phyloP scores from a whole-genome alignment of 2,329 filamentous ascomycete species.

The Amauroascus verrucosus region DNA sequence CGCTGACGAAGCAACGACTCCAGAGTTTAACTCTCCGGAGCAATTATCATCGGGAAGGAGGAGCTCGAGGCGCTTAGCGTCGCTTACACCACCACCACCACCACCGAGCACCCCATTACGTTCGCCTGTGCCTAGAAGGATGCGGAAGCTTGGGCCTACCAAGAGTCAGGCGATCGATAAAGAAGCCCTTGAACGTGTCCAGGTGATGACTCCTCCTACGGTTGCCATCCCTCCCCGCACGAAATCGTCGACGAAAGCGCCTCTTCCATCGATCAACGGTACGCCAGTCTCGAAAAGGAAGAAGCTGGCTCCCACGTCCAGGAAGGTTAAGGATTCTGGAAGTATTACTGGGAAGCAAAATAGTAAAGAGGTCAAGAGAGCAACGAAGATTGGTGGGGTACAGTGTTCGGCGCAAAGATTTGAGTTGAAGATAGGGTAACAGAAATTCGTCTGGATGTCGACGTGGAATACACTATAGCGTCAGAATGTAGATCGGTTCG shows the following conservation, averaged over 20 bases:
- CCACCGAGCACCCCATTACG: slow-evolving; percentile 19
- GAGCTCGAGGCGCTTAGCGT: slow-evolving; percentile 19
- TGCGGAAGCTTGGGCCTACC: slow-evolving; percentile 13
- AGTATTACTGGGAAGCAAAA: background rate
- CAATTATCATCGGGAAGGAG: slow-evolving; percentile 7
- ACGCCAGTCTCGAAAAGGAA: slow-evolving; percentile 5
- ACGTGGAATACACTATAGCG: background rate
- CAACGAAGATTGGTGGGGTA: background rate
- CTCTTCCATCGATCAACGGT: slow-evolving; percentile 2
- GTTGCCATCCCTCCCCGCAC: background rate
- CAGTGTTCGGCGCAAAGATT: background rate
- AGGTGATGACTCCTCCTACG: slow-evolving; percentile 9
- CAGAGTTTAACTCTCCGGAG: slow-evolving; percentile 2
- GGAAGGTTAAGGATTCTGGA: slow-evolving; percentile 1
- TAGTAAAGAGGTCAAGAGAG: background rate
- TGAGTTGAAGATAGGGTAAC: background rate
- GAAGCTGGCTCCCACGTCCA: background rate
- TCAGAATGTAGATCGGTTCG: background rate
- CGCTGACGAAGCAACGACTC: slow-evolving; percentile 20
- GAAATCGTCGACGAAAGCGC: background rate
- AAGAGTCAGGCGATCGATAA: slow-evolving; percentile 1
- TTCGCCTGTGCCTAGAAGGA: slow-evolving; percentile 16
- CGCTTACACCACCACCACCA: slow-evolving; percentile 7
- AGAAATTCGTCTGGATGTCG: background rate
- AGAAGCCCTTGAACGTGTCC: slow-evolving; percentile 2